Percentiles rank a stretch among this genome's conserved stretches.
Evolutionary conservation across 345 rosid genomes (phyloP).

Genomic region (Eucalyptus tenuipes): DNA sequence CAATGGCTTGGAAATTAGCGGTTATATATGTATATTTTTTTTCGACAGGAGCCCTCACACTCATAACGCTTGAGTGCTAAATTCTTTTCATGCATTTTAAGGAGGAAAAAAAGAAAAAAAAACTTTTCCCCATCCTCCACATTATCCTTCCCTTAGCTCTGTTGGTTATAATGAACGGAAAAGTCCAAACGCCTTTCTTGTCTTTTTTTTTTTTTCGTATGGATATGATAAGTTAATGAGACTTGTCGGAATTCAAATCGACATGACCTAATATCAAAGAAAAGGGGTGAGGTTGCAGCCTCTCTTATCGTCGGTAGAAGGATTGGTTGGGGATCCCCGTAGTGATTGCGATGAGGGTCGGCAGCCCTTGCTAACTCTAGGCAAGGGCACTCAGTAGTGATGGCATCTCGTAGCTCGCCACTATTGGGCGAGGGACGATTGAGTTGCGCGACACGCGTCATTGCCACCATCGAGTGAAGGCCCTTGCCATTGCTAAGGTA

Average conservation of each 20-base stretch:
- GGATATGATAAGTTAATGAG: fast-evolving
- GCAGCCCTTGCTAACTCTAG: background rate
- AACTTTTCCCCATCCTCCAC: background rate
- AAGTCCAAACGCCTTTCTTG: background rate
- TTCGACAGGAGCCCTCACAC: background rate
- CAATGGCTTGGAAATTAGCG: background rate
- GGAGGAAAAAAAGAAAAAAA: no score
- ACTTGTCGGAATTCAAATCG: background rate
- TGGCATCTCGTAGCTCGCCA: background rate
- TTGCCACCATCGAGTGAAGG: background rate
- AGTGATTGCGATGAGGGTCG: fast-evolving
- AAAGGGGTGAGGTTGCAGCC: background rate
- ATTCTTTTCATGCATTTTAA: background rate
- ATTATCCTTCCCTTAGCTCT: background rate
- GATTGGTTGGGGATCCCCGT: background rate
- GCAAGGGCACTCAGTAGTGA: background rate
- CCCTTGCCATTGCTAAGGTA: background rate
- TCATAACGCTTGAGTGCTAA: background rate
- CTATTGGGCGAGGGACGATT: fast-evolving
- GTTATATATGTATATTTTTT: background rate
- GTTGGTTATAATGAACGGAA: background rate
- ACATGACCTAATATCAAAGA: fast-evolving
- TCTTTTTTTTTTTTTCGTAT: background rate
- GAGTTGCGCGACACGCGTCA: background rate
- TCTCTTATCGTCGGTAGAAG: background rate